Conservation (phyloP, 2,329 filamentous ascomycete species). For the Diaporthe capsici region DNA sequence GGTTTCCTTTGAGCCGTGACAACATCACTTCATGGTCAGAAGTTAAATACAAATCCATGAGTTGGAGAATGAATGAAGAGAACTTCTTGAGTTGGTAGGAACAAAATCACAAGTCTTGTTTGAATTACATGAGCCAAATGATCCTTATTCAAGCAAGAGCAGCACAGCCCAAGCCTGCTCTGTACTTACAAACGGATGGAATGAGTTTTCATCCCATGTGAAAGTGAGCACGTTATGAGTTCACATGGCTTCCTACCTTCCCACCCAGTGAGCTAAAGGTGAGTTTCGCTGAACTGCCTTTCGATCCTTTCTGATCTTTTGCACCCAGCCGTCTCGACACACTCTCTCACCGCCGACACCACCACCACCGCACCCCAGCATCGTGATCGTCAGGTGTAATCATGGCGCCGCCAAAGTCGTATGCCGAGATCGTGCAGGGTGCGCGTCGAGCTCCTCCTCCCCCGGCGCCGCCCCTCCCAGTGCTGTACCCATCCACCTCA, state of each 20-base stretch:
- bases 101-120: not conserved
- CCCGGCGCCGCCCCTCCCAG: not conserved
- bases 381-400: too few species aligned
- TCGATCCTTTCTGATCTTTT: not conserved
- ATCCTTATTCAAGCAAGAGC: not conserved
- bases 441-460: not conserved
- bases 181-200: not conserved
- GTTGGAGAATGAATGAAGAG: not conserved
- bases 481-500: constrained; percentile 8
- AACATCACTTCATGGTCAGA: not conserved
- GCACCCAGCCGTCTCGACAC: not conserved
- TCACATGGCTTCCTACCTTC: too few species aligned
- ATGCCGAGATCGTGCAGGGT: constrained; percentile 13
- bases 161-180: not conserved
- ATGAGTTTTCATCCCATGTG: constrained; percentile 1
- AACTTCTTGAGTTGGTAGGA: not conserved
- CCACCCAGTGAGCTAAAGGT: not conserved
- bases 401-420: constrained; percentile 18
- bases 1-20: not conserved
- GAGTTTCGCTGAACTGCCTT: not conserved
- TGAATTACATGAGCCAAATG: not conserved
- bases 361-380: not conserved
- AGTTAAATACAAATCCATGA: too few species aligned
- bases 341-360: too few species aligned
- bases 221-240: not conserved